phyloP scores from a whole-genome alignment of 164 flowering plant genomes.

The Pachysandra terminalis region DNA sequence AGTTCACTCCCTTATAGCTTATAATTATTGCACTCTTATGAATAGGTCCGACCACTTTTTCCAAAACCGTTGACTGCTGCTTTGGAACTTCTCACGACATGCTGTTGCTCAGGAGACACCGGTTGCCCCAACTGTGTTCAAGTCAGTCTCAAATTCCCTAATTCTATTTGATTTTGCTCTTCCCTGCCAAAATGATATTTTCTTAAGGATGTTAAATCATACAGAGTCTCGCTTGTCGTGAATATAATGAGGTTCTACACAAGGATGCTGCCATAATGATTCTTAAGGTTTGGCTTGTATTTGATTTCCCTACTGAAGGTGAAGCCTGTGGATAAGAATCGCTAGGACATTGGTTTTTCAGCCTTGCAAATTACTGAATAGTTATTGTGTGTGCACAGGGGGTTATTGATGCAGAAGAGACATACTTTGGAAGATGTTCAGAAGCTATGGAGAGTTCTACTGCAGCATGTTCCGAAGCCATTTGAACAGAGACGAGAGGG shows the following conservation, averaged over 20 bases:
- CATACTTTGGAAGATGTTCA: conserved; percentile 8
- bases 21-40: conserved; percentile 1
- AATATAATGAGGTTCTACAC: conserved; percentile 85
- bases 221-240: conserved; percentile 69
- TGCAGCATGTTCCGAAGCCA: not conserved
- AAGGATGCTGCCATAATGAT: conserved; percentile 79
- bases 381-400: conserved; percentile 39
- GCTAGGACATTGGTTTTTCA: not conserved
- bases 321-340: not conserved
- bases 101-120: conserved; percentile 52
- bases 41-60: conserved; percentile 71
- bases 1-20: not conserved
- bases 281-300: conserved; percentile 48
- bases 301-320: not conserved
- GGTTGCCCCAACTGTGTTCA: conserved; percentile 94
- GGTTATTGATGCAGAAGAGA: conserved; percentile 56
- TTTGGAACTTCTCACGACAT: conserved; percentile 66
- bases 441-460: not conserved
- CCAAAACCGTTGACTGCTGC: conserved; percentile 62
- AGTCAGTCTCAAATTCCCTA: conserved; percentile 30
- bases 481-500: not conserved
- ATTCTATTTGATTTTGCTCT: not conserved
- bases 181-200: not conserved
- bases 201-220: conserved; percentile 14
- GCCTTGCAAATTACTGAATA: not conserved